phyloP scores from a whole-genome alignment of 23 red algal species.

The Gracilaria gracilis region DNA sequence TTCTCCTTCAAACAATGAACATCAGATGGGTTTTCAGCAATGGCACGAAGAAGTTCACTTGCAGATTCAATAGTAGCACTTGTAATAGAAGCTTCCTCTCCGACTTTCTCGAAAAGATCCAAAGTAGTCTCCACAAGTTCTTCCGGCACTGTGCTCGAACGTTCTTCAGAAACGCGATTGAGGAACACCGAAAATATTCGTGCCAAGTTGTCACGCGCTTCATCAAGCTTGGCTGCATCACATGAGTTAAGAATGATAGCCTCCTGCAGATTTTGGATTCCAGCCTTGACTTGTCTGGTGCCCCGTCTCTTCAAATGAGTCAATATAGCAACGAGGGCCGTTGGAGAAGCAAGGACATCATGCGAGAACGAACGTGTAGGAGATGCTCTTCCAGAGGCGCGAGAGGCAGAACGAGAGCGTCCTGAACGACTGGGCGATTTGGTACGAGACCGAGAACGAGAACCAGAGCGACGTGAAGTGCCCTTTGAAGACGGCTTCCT shows the following conservation, averaged over 20 bases:
- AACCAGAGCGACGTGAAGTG: neutral
- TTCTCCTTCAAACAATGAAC: neutral
- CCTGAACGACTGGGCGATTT: neutral
- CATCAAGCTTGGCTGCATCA: slow-evolving; percentile 20
- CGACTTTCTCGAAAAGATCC: slow-evolving; percentile 7
- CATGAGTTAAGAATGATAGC: neutral
- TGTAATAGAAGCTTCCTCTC: slow-evolving; percentile 1
- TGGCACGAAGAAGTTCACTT: slow-evolving; percentile 13
- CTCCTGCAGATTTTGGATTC: slow-evolving; percentile 14
- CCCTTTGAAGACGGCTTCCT: neutral
- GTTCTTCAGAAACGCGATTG: neutral
- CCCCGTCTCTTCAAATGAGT: slow-evolving; percentile 2
- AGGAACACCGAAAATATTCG: slow-evolving; percentile 46
- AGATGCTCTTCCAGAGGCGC: neutral
- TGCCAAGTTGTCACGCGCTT: slow-evolving; percentile 29
- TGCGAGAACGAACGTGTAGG: neutral
- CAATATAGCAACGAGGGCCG: neutral
- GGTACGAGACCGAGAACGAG: slow-evolving; percentile 6
- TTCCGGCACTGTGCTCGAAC: slow-evolving; percentile 4
- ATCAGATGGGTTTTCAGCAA: neutral
- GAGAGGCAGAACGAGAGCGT: slow-evolving; percentile 27
- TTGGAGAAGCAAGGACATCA: slow-evolving; percentile 11
- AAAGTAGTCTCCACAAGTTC: slow-evolving; percentile 3
- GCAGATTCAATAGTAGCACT: slow-evolving; percentile 33
- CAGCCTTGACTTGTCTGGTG: neutral